Conservation (phyloP, 108 stramenopile species). For the Tribonema minus region DNA sequence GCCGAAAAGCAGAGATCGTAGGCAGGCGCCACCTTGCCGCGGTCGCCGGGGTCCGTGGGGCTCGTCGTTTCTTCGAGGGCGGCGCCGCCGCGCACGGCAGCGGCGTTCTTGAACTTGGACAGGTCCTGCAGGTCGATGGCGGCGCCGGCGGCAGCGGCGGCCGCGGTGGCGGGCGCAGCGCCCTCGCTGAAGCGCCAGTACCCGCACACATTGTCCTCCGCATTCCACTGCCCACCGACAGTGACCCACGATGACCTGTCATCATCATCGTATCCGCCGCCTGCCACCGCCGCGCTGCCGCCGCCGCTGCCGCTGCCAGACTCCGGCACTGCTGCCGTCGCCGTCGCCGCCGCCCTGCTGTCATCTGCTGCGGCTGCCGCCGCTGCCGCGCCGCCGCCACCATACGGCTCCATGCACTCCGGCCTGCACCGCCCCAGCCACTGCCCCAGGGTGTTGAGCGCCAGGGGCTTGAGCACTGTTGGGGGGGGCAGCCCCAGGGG, state of each 20-base stretch:
- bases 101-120: slow-evolving; percentile 9
- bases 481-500: background rate
- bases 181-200: slow-evolving; percentile 42
- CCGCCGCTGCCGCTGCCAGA: background rate
- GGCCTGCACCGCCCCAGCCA: slow-evolving; percentile 24
- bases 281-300: background rate
- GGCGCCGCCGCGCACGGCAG: slow-evolving; percentile 1
- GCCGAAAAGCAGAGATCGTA: slow-evolving; percentile 5
- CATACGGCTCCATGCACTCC: slow-evolving; percentile 16
- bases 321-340: background rate
- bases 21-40: slow-evolving; percentile 24
- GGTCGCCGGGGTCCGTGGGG: slow-evolving; percentile 29
- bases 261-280: background rate
- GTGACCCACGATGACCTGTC: slow-evolving; percentile 14
- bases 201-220: slow-evolving; percentile 39
- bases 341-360: background rate
- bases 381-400: background rate
- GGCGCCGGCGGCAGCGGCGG: background rate
- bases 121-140: slow-evolving; percentile 1
- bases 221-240: slow-evolving; percentile 26
- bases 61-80: slow-evolving; percentile 5
- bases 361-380: background rate
- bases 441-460: slow-evolving; percentile 24
- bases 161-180: background rate
- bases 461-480: slow-evolving; percentile 5